Percentiles rank a stretch among this genome's conserved stretches.
Conservation (phyloP, 352 stramenopile genomes). For the Globisporangium nodosum region DNA sequence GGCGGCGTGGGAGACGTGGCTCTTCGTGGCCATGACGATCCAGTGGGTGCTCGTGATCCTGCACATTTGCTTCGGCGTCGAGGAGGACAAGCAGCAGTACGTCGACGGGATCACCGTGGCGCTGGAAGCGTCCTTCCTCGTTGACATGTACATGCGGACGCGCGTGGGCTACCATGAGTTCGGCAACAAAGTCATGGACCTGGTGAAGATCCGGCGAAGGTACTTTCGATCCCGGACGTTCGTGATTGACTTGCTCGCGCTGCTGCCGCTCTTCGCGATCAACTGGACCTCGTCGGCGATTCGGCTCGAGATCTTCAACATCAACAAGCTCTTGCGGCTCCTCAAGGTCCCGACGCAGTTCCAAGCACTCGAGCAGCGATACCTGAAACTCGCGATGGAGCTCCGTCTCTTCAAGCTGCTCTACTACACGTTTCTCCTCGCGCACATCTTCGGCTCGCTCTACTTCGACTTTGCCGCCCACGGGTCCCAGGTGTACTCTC, state of each 20-base stretch:
- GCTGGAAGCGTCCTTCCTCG: constrained; percentile 35
- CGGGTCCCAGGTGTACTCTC: constrained; percentile 22
- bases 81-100: constrained; percentile 13
- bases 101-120: constrained; percentile 23
- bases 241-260: constrained; percentile 29
- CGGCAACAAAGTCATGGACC: constrained; percentile 51
- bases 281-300: constrained; percentile 23
- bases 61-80: constrained; percentile 37
- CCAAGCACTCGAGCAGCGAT: constrained; percentile 34
- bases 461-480: constrained; percentile 51
- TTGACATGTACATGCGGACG: constrained; percentile 40
- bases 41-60: constrained; percentile 36
- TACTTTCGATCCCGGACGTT: constrained; percentile 38
- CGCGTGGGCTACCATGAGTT: constrained; percentile 39
- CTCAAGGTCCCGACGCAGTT: constrained; percentile 44
- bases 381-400: constrained; percentile 35
- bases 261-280: constrained; percentile 31
- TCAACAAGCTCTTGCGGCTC: constrained; percentile 45
- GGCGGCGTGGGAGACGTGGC: constrained; percentile 31
- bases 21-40: constrained; percentile 41
- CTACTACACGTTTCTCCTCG: constrained; percentile 48
- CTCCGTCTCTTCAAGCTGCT: constrained; percentile 47
- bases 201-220: constrained; percentile 18
- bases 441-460: constrained; percentile 45
- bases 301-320: constrained; percentile 35